Percentiles rank a stretch among this genome's conserved stretches.
phyloP scores from a whole-genome alignment of 495 filamentous ascomycete genomes.

The Aspergillus sparsus region DNA sequence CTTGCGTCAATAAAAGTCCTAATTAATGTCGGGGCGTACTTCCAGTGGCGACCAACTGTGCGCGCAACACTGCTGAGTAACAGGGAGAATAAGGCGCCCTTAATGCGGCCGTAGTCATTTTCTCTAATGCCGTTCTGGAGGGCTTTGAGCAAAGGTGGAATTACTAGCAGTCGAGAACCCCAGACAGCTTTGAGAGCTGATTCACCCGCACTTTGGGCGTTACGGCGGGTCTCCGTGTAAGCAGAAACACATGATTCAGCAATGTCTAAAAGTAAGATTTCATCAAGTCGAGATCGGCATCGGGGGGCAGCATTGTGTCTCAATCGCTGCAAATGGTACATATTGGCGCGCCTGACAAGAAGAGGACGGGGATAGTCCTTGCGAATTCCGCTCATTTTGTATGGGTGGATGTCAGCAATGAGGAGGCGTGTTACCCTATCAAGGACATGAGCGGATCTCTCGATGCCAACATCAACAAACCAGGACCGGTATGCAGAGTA shows the following conservation, averaged over 20 bases:
- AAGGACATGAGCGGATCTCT: conserved; percentile 89
- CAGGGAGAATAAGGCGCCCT: conserved; percentile 87
- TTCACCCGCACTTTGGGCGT: conserved; percentile 88
- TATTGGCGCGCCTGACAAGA: conserved; percentile 83
- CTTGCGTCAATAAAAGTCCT: conserved; percentile 86
- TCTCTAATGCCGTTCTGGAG: conserved; percentile 80
- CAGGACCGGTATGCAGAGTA: conserved; percentile 93
- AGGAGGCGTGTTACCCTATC: conserved; percentile 83
- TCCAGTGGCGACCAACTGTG: conserved; percentile 86
- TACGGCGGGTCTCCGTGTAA: conserved; percentile 92
- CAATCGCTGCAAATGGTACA: conserved; percentile 91
- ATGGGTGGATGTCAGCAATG: conserved; percentile 80
- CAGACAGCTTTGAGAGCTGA: conserved; percentile 91
- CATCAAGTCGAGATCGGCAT: conserved; percentile 81
- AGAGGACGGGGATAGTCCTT: conserved; percentile 92
- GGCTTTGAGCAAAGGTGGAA: conserved; percentile 77
- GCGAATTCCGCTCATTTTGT: conserved; percentile 88
- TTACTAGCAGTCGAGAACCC: conserved; percentile 81
- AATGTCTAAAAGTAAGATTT: conserved; percentile 79
- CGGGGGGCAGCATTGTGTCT: conserved; percentile 89
- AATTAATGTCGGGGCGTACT: conserved; percentile 83
- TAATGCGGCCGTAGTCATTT: conserved; percentile 84
- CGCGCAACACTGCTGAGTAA: conserved; percentile 87
- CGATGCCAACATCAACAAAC: conserved; percentile 97
- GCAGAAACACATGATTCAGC: conserved; percentile 89